Evolutionary conservation across 2,329 filamentous ascomycete species (phyloP).

Genomic region (Colletotrichum lupini): DNA sequence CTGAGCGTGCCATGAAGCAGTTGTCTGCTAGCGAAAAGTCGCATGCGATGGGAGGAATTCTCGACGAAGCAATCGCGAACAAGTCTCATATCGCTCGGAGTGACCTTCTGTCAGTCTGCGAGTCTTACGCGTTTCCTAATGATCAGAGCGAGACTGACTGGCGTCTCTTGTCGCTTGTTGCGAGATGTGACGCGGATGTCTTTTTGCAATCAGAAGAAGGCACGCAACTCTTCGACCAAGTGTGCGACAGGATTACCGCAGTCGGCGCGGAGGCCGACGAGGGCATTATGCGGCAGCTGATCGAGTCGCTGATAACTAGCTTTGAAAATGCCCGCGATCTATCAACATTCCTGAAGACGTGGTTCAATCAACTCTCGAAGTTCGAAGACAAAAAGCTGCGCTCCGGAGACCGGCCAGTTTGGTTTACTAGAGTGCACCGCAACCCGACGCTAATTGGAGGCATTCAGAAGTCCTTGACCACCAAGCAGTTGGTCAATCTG

Average conservation of each 20-base stretch:
- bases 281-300: constrained; percentile 46
- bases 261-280: constrained; percentile 34
- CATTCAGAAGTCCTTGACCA: constrained; percentile 57
- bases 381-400: constrained; percentile 40
- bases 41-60: constrained; percentile 42
- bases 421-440: constrained; percentile 40
- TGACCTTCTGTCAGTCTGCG: constrained; percentile 56
- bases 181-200: constrained; percentile 59
- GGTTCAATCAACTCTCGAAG: constrained; percentile 55
- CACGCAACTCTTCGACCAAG: constrained; percentile 49
- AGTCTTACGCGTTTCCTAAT: constrained; percentile 50
- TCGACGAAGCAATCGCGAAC: constrained; percentile 46
- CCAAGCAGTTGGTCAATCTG: constrained; percentile 55
- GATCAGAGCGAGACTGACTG: constrained; percentile 51
- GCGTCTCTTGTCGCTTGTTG: constrained; percentile 52
- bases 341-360: constrained; percentile 57
- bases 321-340: constrained; percentile 57
- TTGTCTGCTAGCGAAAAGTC: constrained; percentile 37
- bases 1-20: constrained; percentile 42
- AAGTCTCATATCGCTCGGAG: constrained; percentile 48
- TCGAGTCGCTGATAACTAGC: constrained; percentile 55
- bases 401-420: constrained; percentile 37
- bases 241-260: constrained; percentile 49
- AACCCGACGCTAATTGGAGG: constrained; percentile 18
- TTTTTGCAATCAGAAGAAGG: constrained; percentile 54